These are phyloP conservation scores for Globisporangium mamillatum DNA, from an alignment of 352 stramenopile species.

Conservation along the genomic window DNA sequence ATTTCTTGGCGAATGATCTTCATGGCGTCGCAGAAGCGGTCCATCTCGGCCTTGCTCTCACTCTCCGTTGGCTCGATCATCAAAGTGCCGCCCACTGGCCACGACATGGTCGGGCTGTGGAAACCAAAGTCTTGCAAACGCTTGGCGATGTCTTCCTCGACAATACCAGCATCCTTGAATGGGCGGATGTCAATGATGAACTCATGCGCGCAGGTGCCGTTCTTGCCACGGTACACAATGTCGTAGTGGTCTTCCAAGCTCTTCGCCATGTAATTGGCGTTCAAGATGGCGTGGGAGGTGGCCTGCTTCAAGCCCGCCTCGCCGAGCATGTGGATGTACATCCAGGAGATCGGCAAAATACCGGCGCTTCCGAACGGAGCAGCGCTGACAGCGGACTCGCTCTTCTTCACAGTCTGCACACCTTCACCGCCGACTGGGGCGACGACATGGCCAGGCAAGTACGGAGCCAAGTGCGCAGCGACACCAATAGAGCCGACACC, in stretches of 20 bases:
- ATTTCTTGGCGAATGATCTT: constrained; percentile 97
- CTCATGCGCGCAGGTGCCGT: constrained; percentile 98
- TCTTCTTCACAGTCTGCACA: constrained; percentile 70
- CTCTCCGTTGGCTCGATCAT: constrained; percentile 99
- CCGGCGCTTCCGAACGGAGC: constrained; percentile 97
- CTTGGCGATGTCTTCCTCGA: constrained; percentile 98
- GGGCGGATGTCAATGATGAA: constrained; percentile 99
- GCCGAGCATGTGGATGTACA: constrained; percentile 99
- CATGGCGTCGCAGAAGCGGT: constrained; percentile 97
- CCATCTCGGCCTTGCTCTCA: constrained; percentile 97
- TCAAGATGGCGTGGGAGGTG: constrained; percentile 96
- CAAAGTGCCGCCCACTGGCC: constrained; percentile 97
- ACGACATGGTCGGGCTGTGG: constrained; percentile 99
- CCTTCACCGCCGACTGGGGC: constrained; percentile 81
- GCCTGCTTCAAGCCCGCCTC: constrained; percentile 93
- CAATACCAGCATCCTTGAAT: constrained; percentile 95
- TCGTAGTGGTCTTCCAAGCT: constrained; percentile 93
- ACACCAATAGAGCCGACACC: constrained; percentile 92
- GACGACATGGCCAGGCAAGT: constrained; percentile 94
- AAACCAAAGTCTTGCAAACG: constrained; percentile 99
- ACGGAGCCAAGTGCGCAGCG: constrained; percentile 92
- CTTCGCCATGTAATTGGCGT: constrained; percentile 99
- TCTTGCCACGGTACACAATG: constrained; percentile 95
- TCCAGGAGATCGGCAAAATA: constrained; percentile 99
- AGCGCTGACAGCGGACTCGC: constrained; percentile 85